Percentiles rank a stretch among this genome's conserved stretches.
phyloP scores from a whole-genome alignment of 2,329 filamentous ascomycete genomes.

The Aaosphaeria arxii region DNA sequence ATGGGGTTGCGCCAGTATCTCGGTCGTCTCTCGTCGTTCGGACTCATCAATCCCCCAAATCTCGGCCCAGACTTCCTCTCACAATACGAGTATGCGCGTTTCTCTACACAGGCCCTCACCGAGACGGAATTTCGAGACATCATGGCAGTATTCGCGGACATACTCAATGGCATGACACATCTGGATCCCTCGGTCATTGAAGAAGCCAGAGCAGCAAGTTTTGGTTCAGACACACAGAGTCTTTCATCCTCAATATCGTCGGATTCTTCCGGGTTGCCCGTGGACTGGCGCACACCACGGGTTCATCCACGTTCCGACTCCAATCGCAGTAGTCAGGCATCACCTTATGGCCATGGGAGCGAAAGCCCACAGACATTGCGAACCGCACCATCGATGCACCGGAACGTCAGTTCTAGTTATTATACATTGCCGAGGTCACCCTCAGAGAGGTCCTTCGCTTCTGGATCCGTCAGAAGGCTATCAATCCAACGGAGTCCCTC shows the following conservation, averaged over 20 bases:
- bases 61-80: constrained; percentile 62
- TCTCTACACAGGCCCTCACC: constrained; percentile 67
- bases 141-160: constrained; percentile 80
- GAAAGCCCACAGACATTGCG: constrained; percentile 25
- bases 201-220: constrained; percentile 30
- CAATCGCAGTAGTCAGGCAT: constrained; percentile 10
- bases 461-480: constrained; percentile 17
- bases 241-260: constrained; percentile 30
- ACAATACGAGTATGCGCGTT: constrained; percentile 81
- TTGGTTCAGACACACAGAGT: constrained; percentile 28
- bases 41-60: constrained; percentile 56
- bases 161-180: constrained; percentile 72
- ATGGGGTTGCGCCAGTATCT: constrained; percentile 82
- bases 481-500: constrained; percentile 22
- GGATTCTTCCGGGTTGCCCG: constrained; percentile 18
- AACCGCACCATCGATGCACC: constrained; percentile 25
- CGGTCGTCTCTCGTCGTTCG: constrained; percentile 63
- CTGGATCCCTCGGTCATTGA: constrained; percentile 56
- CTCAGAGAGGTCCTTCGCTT: constrained; percentile 19
- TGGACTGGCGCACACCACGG: constrained; percentile 26
- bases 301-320: constrained; percentile 18
- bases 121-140: constrained; percentile 71
- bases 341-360: constrained; percentile 1
- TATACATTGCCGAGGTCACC: constrained; percentile 21
- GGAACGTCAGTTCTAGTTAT: constrained; percentile 16